phyloP scores from a whole-genome alignment of 805 yeast species.

The Ogataea ramenticola region DNA sequence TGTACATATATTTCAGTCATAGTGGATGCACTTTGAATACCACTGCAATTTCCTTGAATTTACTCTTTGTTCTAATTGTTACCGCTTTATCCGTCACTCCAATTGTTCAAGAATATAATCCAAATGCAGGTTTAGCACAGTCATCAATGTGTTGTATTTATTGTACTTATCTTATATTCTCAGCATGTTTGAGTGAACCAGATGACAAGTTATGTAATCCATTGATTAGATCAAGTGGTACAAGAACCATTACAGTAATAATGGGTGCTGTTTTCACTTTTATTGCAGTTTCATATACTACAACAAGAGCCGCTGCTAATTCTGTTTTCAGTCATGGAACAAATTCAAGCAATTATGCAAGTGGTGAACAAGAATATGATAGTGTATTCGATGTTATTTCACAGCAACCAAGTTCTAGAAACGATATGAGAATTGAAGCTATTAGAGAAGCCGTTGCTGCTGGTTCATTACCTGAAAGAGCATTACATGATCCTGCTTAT shows the following conservation, averaged over 20 bases:
- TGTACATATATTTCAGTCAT: conserved; percentile 79
- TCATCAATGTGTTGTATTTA: conserved; percentile 92
- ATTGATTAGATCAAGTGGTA: conserved; percentile 77
- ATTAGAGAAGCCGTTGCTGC: conserved; percentile 92
- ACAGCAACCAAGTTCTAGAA: conserved; percentile 45
- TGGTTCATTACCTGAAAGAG: conserved; percentile 92
- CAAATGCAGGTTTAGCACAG: conserved; percentile 95
- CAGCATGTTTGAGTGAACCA: conserved; percentile 95
- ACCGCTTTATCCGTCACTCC: conserved; percentile 74
- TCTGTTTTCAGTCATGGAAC: conserved; percentile 46
- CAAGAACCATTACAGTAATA: conserved; percentile 81
- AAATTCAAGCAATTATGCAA: conserved; percentile 8
- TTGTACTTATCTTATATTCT: conserved; percentile 83
- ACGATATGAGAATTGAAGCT: conserved; percentile 79
- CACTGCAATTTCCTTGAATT: conserved; percentile 73
- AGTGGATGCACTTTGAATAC: conserved; percentile 83
- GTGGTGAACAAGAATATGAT: conserved; percentile 30
- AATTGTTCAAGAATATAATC: conserved; percentile 82
- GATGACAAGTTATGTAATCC: conserved; percentile 94
- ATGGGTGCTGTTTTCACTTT: conserved; percentile 92
- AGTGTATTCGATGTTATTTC: conserved; percentile 34
- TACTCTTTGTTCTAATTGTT: conserved; percentile 55
- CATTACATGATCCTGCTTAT: conserved; percentile 67
- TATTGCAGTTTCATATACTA: conserved; percentile 92
- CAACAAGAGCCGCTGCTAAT: conserved; percentile 91